These are phyloP conservation scores for Globisporangium uncinulatum DNA, from an alignment of 352 stramenopile genomes.

Conservation along the genomic window DNA sequence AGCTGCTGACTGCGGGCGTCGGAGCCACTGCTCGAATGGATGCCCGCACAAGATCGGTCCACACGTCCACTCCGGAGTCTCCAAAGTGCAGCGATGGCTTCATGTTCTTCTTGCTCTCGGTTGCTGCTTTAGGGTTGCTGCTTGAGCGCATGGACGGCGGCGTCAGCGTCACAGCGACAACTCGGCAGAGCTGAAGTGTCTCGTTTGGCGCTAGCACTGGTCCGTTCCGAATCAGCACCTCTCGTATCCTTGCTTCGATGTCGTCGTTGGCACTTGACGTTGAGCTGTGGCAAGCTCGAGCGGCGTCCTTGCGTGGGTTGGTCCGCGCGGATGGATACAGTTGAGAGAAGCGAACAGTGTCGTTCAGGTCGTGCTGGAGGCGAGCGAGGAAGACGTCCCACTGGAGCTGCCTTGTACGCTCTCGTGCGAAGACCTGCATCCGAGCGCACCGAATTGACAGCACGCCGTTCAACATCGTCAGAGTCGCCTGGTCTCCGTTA, in stretches of 20 bases:
- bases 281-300: too few relatives aligned
- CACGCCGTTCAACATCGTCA: background rate
- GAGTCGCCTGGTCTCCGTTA: background rate
- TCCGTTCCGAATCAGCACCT: conserved; percentile 20
- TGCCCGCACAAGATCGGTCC: conserved; percentile 13
- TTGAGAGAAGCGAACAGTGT: conserved; percentile 14
- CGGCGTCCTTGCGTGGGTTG: too few relatives aligned
- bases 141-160: background rate
- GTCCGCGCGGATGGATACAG: conserved; percentile 9
- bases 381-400: conserved; percentile 34
- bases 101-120: conserved; percentile 5
- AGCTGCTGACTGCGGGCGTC: background rate
- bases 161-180: conserved; percentile 14
- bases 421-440: background rate
- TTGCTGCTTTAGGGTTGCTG: background rate
- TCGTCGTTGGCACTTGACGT: background rate
- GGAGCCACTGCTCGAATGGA: background rate
- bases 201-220: conserved; percentile 15
- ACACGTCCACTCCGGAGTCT: conserved; percentile 15
- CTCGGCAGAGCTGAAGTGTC: conserved; percentile 14
- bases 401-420: conserved; percentile 13
- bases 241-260: conserved; percentile 11
- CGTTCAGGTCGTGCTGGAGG: conserved; percentile 24
- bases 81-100: conserved; percentile 29
- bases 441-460: background rate